A percentile compares a stretch with the other conserved stretches of the same genome.
Evolutionary conservation across 83 land plant genomes (phyloP).

Genomic region (Thuja plicata): DNA sequence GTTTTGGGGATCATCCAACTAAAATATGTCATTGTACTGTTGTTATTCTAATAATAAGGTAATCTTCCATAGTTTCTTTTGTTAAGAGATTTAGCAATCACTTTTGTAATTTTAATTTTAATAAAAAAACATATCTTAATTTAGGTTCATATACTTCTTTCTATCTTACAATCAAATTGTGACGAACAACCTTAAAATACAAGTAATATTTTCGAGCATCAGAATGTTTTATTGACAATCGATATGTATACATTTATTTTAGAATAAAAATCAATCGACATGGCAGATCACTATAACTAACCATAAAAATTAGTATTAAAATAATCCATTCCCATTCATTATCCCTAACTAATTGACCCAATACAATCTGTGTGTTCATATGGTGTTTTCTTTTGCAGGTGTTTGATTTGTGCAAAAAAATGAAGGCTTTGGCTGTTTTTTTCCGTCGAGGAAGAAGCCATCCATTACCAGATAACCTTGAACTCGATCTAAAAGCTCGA

Average conservation of each 20-base stretch:
- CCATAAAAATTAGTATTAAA: neutral
- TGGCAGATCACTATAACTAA: neutral
- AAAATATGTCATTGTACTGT: neutral
- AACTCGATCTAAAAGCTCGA: conserved; percentile 62
- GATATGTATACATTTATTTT: neutral
- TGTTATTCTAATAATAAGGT: too few species aligned
- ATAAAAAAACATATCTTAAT: neutral
- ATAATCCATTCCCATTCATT: neutral
- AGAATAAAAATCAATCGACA: neutral
- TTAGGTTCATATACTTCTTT: neutral
- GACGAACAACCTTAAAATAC: neutral
- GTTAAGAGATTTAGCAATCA: too few species aligned
- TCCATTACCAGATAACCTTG: conserved; percentile 74
- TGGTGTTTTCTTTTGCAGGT: conserved; percentile 44
- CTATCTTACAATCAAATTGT: neutral
- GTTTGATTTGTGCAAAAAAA: conserved; percentile 71
- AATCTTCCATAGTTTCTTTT: too few species aligned
- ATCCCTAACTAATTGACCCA: neutral
- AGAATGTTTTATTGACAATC: neutral
- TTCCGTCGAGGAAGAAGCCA: conserved; percentile 77
- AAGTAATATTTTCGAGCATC: neutral
- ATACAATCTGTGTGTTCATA: neutral
- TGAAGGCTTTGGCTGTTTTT: conserved; percentile 76
- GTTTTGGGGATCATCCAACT: neutral
- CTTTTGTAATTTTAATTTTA: neutral